These are phyloP conservation scores for Hanseniaspora nectarophila DNA, from an alignment of 805 yeast species.

Conservation along the genomic window DNA sequence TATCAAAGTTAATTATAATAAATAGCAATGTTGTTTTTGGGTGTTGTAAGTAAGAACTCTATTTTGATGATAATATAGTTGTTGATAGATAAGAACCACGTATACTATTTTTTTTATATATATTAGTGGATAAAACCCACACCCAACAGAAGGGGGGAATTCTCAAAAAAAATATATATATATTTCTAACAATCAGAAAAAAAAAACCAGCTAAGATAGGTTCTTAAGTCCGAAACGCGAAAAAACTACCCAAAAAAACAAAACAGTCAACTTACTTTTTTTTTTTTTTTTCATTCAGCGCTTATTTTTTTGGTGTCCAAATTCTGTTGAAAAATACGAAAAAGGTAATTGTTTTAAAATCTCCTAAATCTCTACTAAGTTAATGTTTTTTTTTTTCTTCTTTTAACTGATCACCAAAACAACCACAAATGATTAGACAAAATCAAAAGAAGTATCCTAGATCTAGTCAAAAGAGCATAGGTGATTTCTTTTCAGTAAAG, in stretches of 20 bases:
- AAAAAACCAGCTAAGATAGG: neutral
- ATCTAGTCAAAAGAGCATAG: neutral
- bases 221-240: neutral
- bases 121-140: no score
- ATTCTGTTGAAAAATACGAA: neutral
- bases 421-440: conserved; percentile 1
- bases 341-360: neutral
- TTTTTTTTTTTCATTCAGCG: neutral
- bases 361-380: no score
- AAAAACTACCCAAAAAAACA: neutral
- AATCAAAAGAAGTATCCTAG: neutral
- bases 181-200: no score
- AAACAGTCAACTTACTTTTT: no score
- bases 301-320: neutral
- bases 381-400: neutral
- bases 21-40: no score
- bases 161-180: no score
- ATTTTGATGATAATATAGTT: no score
- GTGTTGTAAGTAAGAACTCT: no score
- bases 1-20: no score
- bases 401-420: neutral
- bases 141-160: no score
- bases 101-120: no score
- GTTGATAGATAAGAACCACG: no score
- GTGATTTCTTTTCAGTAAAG: conserved; percentile 6